A percentile compares a stretch with the other conserved stretches of the same genome.
phyloP scores from a whole-genome alignment of 306 rosid genomes.

The Gastrolobium bilobum region DNA sequence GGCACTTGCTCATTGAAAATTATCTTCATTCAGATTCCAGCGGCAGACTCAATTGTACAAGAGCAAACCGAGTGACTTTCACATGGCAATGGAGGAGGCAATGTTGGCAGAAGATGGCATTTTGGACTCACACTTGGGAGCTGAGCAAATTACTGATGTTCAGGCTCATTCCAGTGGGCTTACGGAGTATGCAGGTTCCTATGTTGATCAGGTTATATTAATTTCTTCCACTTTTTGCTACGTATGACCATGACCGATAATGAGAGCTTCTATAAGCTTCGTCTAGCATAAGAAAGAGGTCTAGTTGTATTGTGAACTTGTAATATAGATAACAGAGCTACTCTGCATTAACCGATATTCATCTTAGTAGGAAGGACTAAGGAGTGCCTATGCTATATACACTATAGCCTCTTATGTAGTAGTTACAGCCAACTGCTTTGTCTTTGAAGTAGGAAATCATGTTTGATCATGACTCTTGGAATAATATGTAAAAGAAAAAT shows the following conservation, averaged over 20 bases:
- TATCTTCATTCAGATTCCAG: conserved; percentile 66
- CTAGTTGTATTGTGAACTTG: conserved; percentile 12
- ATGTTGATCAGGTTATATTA: conserved; percentile 55
- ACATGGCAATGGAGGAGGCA: conserved; percentile 90
- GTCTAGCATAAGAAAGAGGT: not conserved
- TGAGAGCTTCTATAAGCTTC: not conserved
- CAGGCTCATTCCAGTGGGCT: too few species aligned
- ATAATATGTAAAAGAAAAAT: too few species aligned
- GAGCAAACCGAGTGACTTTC: conserved; percentile 78
- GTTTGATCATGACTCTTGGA: conserved; percentile 4
- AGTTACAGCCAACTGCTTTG: not conserved
- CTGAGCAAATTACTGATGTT: conserved; percentile 46
- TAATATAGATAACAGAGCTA: conserved; percentile 7
- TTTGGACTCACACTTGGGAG: conserved; percentile 53
- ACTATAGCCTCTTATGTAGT: not conserved
- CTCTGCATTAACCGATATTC: conserved; percentile 10
- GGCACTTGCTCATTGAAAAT: conserved; percentile 26
- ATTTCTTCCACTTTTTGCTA: conserved; percentile 36
- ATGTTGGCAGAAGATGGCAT: conserved; percentile 79
- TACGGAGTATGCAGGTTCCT: conserved; percentile 55
- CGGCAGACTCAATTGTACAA: conserved; percentile 83
- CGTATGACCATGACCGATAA: not conserved
- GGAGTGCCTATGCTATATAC: not conserved
- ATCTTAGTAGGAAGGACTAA: conserved; percentile 18
- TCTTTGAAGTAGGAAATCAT: conserved; percentile 15